Base-by-base conservation (phyloP, 2,329 filamentous ascomycete species). In the Sclerotinia spermophila region DNA sequence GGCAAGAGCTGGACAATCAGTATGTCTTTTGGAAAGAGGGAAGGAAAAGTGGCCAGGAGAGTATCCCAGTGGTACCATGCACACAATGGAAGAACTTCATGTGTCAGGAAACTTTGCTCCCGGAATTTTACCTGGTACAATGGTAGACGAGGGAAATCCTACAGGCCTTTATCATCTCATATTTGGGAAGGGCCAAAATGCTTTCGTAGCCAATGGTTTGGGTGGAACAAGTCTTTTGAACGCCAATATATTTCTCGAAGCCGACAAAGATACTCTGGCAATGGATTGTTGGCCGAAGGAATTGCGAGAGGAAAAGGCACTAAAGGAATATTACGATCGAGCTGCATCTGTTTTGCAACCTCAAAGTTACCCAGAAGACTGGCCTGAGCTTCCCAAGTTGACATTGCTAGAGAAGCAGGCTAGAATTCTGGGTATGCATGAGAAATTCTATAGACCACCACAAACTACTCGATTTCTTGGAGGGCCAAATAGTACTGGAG, bases 141-240 rank as follows among this genome's bases (percentile, higher is more conserved):
- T 81, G 27, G 81, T 85, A 17, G 81, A 84, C 30, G 80, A 81
- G 1, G 87, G 85, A 2, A 84, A 87, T 72, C 83, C 85, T 1
- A 89, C 85, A 0, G 87, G 87, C 33, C 83, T 92, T 79, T 92
- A 87, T 76, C 88, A 90, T 76, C 77, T 90, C 61, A 83, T 89
- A 0, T 81, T 89, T 44, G 89, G 89, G 1, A 84, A 88, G 71
- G 89, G 88, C 0, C 87, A 91, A 75, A 89, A 89, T 78, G 86
- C 86, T 3, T 80, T 80, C 68, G 79, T 80, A 35, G 79, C 76
- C 2, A 80, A 80, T 70, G 79, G 88, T 1, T 85, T 91, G 42
- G 89, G 89, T 17, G 89, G 89, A 15, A 89, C 88, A 2, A 90
- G 87, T 77, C 78, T 91, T 40, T 84, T 91, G 55, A 91, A 91